Conservation (phyloP, 495 filamentous ascomycete genomes). For the Chaetomidium leptoderma region DNA sequence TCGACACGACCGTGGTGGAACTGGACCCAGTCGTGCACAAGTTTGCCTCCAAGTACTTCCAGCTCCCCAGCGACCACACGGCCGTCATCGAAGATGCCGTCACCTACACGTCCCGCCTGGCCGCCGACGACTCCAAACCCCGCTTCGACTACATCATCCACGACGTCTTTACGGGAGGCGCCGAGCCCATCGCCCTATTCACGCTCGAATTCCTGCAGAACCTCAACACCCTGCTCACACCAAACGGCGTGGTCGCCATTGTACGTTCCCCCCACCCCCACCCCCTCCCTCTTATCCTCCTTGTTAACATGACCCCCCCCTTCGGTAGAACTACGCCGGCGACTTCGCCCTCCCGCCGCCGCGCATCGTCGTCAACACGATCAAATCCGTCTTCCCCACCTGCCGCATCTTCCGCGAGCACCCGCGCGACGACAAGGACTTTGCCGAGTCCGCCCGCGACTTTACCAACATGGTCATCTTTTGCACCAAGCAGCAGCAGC, state of each 20-base stretch:
- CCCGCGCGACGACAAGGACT: slow-evolving; percentile 41
- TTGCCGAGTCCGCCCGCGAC: slow-evolving; percentile 49
- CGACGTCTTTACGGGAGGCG: slow-evolving; percentile 97
- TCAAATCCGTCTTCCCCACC: slow-evolving; percentile 65
- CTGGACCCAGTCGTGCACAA: slow-evolving; percentile 85
- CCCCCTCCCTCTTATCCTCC: not conserved
- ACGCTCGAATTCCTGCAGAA: slow-evolving; percentile 74
- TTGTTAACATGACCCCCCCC: too few species aligned
- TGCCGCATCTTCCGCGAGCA: slow-evolving; percentile 83
- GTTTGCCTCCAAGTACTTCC: slow-evolving; percentile 79
- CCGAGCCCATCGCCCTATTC: slow-evolving; percentile 83
- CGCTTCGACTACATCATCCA: slow-evolving; percentile 90
- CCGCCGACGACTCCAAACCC: slow-evolving; percentile 33
- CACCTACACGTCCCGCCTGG: slow-evolving; percentile 58
- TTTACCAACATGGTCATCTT: slow-evolving; percentile 90
- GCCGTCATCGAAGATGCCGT: slow-evolving; percentile 78
- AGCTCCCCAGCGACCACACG: slow-evolving; percentile 70
- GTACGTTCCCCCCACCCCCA: slow-evolving; percentile 46
- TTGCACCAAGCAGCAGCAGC: slow-evolving; percentile 59
- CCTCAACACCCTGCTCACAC: slow-evolving; percentile 63
- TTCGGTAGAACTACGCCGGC: slow-evolving; percentile 99
- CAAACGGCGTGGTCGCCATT: slow-evolving; percentile 82
- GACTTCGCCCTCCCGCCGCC: slow-evolving; percentile 72
- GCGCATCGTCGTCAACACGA: slow-evolving; percentile 67
- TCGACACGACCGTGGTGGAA: slow-evolving; percentile 89